Evolutionary conservation across 1,284 basidiomycete species (phyloP), one percentile per base, ranked within the genome.

Genomic region (Stereum hirsutum): DNA sequence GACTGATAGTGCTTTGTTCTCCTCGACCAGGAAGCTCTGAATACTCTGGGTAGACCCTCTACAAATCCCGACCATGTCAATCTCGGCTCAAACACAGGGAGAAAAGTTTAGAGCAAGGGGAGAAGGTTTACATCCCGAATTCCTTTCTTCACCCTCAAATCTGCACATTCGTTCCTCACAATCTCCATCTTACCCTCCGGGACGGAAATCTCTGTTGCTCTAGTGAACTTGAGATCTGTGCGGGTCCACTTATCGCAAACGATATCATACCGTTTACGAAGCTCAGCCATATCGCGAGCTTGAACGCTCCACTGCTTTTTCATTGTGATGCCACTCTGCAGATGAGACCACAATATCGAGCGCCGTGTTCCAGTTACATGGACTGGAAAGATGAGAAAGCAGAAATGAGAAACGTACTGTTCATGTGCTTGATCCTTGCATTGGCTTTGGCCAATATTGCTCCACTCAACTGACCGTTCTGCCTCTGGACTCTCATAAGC

Each of bases 61-160:
- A n/a, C n/a, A n/a, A n/a, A n/a, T n/a, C n/a, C n/a, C n/a, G n/a
- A n/a, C n/a, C n/a, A n/a, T n/a, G n/a, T n/a, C n/a, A n/a, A n/a
- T n/a, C n/a, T n/a, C n/a, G n/a, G n/a, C n/a, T n/a, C n/a, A n/a
- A n/a, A n/a, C n/a, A n/a, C n/a, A n/a, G n/a, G n/a, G n/a, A 33
- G 15, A 34, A 6, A 4, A 40, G 33, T 10, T 20, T 14, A 10
- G 7, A 12, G 10, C 32, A 31, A 5, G 21, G 21, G 5, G 8
- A 5, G 39, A 15, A 2, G 59, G n/a, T 79, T 41, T 42, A 88
- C 89, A 79, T 89, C 87, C 85, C 86, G 91, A 33, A 93, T 86
- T 54, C 83, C 85, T 69, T 90, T 92, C 71, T 97, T 94, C 0
- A 91, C 90, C 24, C 84, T 78, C 25, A 95, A 72, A 54, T 87